Evolutionary conservation across 1,284 basidiomycete species (phyloP), one percentile per base, ranked within the genome.

Genomic region (Tranzscheliella williamsii): DNA sequence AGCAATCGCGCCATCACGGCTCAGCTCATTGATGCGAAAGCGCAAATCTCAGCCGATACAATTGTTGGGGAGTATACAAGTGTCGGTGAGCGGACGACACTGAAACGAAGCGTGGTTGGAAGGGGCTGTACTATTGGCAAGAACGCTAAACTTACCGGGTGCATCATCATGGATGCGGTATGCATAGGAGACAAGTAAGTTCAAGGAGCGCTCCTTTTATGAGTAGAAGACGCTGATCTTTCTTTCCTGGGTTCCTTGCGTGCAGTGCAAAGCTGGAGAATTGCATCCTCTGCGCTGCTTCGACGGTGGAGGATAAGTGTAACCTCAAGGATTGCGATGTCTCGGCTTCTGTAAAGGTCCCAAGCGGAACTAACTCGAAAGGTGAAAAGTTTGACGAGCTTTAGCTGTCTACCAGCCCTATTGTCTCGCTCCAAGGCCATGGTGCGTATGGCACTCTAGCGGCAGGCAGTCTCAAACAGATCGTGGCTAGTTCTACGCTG

Each of bases 81-180:
- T 40, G 82, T 98, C 5, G 87, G 86, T 5, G 93, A 96, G 73
- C 85, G 86, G 34, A 85, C 89, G 16, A 87, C 82, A 24, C 86
- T 98, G 78, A 97, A 95, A 78, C 87, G 87, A 63, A 89, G 87
- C 7, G 84, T 93, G 18, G 84, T 97, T 20, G 94, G 94, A 5
- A 84, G 87, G 53, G 90, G 93, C 72, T 94, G 91, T 69, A 79
- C 85, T 18, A 89, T 97, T 53, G 92, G 91, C 11, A 90, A 86
- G 74, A 87, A 87, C 79, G 87, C 84, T 23, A 91, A 87, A 78
- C 85, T 97, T 45, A 83, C 83, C 1, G 88, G 89, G n/a, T 92
- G 88, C 67, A 84, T 97, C 11, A 78, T 98, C 22, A 84, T 95
- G 76, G 93, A 96, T 38, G 89, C 91, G 70, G 93, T 91, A 65